phyloP scores from a whole-genome alignment of 2,329 filamentous ascomycete species.

The Xylariales sp. region DNA sequence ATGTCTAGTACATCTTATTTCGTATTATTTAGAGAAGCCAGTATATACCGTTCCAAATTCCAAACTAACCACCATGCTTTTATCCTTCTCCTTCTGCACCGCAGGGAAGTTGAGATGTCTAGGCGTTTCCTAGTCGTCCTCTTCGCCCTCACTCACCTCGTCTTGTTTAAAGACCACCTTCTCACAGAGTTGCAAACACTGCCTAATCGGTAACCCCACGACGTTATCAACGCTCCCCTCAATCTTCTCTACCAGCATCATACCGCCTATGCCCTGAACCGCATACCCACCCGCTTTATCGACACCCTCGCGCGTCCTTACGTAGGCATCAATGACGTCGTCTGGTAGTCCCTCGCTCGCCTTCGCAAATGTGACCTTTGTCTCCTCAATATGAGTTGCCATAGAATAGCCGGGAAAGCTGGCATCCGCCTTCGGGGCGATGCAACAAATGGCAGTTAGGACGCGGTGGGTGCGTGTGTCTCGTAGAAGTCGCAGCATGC shows the following conservation, averaged over 20 bases:
- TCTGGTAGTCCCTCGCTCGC: conserved; percentile 71
- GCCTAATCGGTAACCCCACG: conserved; percentile 85
- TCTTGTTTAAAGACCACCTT: conserved; percentile 83
- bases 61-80: not conserved
- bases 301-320: conserved; percentile 87
- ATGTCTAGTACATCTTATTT: conserved; percentile 15
- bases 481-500: conserved; percentile 84
- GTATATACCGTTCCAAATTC: conserved; percentile 16
- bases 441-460: conserved; percentile 84
- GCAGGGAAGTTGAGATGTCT: conserved; percentile 1
- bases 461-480: conserved; percentile 84
- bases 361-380: conserved; percentile 85
- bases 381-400: conserved; percentile 87
- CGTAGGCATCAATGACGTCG: conserved; percentile 83
- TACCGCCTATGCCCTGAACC: conserved; percentile 86
- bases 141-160: conserved; percentile 57
- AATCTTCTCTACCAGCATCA: conserved; percentile 88
- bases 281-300: conserved; percentile 98
- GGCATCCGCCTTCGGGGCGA: conserved; percentile 84
- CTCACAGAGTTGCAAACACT: conserved; percentile 84
- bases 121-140: conserved; percentile 37
- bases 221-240: conserved; percentile 95
- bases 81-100: not conserved
- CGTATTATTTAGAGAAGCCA: conserved; percentile 9
- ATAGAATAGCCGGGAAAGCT: conserved; percentile 87